Conservation (phyloP, 2,329 filamentous ascomycete species). For the Lachnellula suecica region DNA sequence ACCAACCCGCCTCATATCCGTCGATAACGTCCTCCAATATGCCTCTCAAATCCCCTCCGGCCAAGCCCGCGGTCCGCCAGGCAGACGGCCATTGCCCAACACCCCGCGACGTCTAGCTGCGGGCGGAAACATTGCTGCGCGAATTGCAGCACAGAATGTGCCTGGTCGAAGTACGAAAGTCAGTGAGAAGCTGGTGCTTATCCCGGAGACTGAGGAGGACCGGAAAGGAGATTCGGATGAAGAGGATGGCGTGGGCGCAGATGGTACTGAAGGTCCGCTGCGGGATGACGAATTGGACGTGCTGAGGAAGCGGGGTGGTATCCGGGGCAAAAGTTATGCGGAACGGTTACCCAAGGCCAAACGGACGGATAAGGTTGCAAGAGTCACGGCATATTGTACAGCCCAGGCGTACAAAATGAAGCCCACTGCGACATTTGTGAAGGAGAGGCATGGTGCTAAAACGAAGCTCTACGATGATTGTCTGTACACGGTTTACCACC, state of each 20-base stretch:
- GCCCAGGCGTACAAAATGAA: slow-evolving; percentile 91
- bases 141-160: slow-evolving; percentile 49
- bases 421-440: slow-evolving; percentile 83
- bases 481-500: slow-evolving; percentile 90
- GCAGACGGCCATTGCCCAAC: slow-evolving; percentile 45
- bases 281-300: slow-evolving; percentile 68
- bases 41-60: slow-evolving; percentile 93
- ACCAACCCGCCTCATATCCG: slow-evolving; percentile 76
- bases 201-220: slow-evolving; percentile 75
- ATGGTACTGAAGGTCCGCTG: slow-evolving; percentile 65
- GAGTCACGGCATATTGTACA: slow-evolving; percentile 94
- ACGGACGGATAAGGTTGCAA: slow-evolving; percentile 80
- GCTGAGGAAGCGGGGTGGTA: slow-evolving; percentile 60
- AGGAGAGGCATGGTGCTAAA: slow-evolving; percentile 82
- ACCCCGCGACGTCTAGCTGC: slow-evolving; percentile 46
- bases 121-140: slow-evolving; percentile 41
- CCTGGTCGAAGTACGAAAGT: slow-evolving; percentile 90
- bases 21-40: slow-evolving; percentile 94
- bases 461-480: slow-evolving; percentile 99
- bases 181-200: slow-evolving; percentile 92
- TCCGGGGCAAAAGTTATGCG: slow-evolving; percentile 82
- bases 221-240: slow-evolving; percentile 62
- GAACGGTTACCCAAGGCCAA: slow-evolving; percentile 88
- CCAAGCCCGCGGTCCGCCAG: slow-evolving; percentile 72
- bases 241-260: slow-evolving; percentile 47